Percentiles rank a stretch among this genome's conserved stretches.
phyloP scores from a whole-genome alignment of 2,329 filamentous ascomycete species.

The Cladosporium sp. region DNA sequence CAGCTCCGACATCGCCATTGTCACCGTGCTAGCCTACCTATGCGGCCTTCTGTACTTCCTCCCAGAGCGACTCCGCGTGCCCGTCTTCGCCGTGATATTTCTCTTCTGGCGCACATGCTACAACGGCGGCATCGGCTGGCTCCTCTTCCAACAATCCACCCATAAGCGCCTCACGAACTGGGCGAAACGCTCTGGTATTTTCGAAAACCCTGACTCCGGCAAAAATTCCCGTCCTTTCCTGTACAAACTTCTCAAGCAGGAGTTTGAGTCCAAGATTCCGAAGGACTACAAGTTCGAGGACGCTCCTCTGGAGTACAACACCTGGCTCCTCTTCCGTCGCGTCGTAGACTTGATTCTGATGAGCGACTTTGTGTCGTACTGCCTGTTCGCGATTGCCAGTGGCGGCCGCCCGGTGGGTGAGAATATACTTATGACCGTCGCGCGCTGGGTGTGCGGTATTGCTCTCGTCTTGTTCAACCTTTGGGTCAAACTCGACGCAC shows the following conservation, averaged over 20 bases:
- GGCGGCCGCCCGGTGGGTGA: conserved; percentile 74
- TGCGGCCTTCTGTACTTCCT: conserved; percentile 73
- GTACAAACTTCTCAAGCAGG: conserved; percentile 79
- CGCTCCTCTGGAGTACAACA: conserved; percentile 97
- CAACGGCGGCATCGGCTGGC: conserved; percentile 89
- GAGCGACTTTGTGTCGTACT: conserved; percentile 98
- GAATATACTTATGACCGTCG: conserved; percentile 63
- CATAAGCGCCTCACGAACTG: conserved; percentile 82
- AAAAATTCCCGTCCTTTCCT: conserved; percentile 79
- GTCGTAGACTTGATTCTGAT: conserved; percentile 96
- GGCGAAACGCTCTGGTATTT: conserved; percentile 82
- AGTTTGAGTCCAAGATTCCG: conserved; percentile 92
- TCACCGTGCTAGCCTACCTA: conserved; percentile 74
- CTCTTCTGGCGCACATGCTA: conserved; percentile 91
- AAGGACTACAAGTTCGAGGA: conserved; percentile 91
- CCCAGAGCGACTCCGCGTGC: conserved; percentile 67
- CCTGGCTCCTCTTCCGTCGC: conserved; percentile 93
- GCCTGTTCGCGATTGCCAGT: conserved; percentile 90
- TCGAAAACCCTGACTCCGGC: conserved; percentile 78
- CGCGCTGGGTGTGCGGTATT: conserved; percentile 78
- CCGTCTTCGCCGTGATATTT: conserved; percentile 79
- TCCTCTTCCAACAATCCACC: conserved; percentile 87
- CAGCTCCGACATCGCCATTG: conserved; percentile 76
- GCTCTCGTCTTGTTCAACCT: conserved; percentile 87
- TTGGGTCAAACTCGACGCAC: conserved; percentile 97